phyloP scores from a whole-genome alignment of 1,139 yeast genomes.

The Geotrichum fermentans region DNA sequence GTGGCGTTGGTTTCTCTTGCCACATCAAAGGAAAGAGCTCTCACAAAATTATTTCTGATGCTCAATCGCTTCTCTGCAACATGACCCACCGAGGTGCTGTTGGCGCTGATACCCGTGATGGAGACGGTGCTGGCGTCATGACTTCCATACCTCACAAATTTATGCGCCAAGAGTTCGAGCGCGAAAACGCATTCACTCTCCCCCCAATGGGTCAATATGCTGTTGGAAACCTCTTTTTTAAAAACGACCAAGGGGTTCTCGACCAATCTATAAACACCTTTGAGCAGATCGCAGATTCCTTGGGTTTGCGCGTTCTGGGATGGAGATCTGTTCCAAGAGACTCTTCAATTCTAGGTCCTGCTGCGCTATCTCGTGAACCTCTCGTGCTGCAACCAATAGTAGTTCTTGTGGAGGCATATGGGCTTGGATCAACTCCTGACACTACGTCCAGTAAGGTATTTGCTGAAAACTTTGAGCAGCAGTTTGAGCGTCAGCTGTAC shows the following conservation, averaged over 20 bases:
- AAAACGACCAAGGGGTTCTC: constrained; percentile 63
- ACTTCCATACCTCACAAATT: constrained; percentile 88
- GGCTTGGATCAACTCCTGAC: constrained; percentile 35
- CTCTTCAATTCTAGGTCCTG: constrained; percentile 88
- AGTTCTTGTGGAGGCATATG: constrained; percentile 57
- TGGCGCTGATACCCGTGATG: constrained; percentile 89
- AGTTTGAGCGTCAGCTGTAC: constrained; percentile 77
- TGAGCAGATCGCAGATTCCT: constrained; percentile 68
- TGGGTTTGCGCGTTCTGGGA: constrained; percentile 79
- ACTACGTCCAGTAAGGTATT: constrained; percentile 45
- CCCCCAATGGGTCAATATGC: constrained; percentile 88
- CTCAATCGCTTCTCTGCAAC: constrained; percentile 75
- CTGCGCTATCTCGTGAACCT: constrained; percentile 91
- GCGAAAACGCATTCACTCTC: constrained; percentile 48
- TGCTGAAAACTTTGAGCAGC: constrained; percentile 52
- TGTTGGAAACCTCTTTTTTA: constrained; percentile 88
- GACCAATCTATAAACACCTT: constrained; percentile 68
- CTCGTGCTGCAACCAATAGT: constrained; percentile 82
- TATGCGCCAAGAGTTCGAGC: constrained; percentile 72
- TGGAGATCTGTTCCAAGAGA: constrained; percentile 98
- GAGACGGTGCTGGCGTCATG: constrained; percentile 98
- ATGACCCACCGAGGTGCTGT: constrained; percentile 99
- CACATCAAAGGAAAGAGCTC: constrained; percentile 83
- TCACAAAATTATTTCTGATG: constrained; percentile 91
- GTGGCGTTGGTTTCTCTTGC: constrained; percentile 98